Conservation (phyloP, 2,329 filamentous ascomycete species). For the Clathrospora elynae region DNA sequence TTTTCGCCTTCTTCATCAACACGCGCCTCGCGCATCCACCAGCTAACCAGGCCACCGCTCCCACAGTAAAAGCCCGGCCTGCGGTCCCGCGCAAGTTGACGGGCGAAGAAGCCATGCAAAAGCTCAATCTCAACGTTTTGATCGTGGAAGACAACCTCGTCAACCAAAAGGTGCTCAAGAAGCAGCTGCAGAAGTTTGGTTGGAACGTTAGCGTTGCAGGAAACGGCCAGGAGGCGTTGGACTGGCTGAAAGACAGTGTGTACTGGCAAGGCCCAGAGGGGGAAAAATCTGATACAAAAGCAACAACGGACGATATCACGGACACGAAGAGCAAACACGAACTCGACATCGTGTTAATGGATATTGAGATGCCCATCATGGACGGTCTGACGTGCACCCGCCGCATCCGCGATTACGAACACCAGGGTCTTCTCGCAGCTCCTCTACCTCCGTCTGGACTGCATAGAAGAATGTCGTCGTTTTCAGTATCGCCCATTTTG, state of each 20-base stretch:
- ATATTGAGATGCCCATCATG: constrained; percentile 46
- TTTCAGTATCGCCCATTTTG: constrained; percentile 4
- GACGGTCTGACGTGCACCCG: constrained; percentile 40
- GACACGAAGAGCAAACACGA: constrained; percentile 6
- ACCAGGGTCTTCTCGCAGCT: constrained; percentile 23
- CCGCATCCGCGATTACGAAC: constrained; percentile 36
- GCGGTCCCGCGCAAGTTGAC: constrained; percentile 16
- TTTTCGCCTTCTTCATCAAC: constrained; percentile 51
- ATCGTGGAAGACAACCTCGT: constrained; percentile 50
- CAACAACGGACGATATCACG: background rate
- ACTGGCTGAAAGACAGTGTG: constrained; percentile 40
- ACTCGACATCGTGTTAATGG: constrained; percentile 39
- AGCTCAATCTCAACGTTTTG: constrained; percentile 29
- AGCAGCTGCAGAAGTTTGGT: constrained; percentile 46
- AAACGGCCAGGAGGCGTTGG: constrained; percentile 48
- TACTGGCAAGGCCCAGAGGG: constrained; percentile 25
- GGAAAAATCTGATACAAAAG: background rate
- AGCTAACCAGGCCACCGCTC: constrained; percentile 4
- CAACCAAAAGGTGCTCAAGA: constrained; percentile 50
- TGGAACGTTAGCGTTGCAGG: constrained; percentile 47
- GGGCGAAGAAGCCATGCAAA: constrained; percentile 30
- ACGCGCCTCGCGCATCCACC: constrained; percentile 26
- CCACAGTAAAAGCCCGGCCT: constrained; percentile 9
- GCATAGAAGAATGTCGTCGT: constrained; percentile 4
- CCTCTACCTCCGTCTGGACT: constrained; percentile 3